phyloP scores from a whole-genome alignment of 1,139 yeast species.

The Protomyces pachydermus region DNA sequence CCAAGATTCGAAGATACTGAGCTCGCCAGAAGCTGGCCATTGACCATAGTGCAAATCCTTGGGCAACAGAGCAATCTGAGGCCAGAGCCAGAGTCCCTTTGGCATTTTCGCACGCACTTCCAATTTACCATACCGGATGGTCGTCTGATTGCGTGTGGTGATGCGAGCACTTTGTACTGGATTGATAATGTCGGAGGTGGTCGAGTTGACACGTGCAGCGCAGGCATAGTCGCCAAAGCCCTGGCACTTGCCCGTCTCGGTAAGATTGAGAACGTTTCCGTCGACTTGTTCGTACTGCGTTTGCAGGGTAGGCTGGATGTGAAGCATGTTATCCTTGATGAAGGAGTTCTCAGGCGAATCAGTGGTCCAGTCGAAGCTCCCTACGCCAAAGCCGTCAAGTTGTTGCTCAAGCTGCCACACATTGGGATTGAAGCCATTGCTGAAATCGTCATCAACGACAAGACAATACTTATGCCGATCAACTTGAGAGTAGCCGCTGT shows the following conservation, averaged over 20 bases:
- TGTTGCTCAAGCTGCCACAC: constrained; percentile 28
- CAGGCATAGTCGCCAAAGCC: constrained; percentile 16
- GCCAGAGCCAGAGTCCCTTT: constrained; percentile 31
- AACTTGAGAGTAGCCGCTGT: background rate
- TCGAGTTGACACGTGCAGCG: constrained; percentile 26
- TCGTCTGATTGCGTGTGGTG: constrained; percentile 23
- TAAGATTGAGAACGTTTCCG: constrained; percentile 31
- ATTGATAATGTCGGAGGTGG: constrained; percentile 26
- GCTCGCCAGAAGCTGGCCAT: constrained; percentile 33
- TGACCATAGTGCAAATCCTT: constrained; percentile 26
- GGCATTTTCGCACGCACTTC: constrained; percentile 31
- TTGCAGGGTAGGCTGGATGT: constrained; percentile 30
- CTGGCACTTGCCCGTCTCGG: constrained; percentile 28
- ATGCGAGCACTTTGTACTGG: constrained; percentile 30
- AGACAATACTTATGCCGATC: constrained; percentile 4
- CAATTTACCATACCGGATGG: constrained; percentile 29
- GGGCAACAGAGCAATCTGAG: constrained; percentile 31
- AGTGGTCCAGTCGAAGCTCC: constrained; percentile 31
- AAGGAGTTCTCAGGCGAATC: constrained; percentile 24
- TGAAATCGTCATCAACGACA: constrained; percentile 24
- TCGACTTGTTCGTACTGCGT: constrained; percentile 19
- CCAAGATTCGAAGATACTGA: constrained; percentile 29
- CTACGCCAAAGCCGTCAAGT: constrained; percentile 31
- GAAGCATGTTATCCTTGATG: constrained; percentile 27
- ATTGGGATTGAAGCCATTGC: constrained; percentile 3